Evolutionary conservation across 2,329 filamentous ascomycete species (phyloP).

Genomic region (Fusarium sp.): DNA sequence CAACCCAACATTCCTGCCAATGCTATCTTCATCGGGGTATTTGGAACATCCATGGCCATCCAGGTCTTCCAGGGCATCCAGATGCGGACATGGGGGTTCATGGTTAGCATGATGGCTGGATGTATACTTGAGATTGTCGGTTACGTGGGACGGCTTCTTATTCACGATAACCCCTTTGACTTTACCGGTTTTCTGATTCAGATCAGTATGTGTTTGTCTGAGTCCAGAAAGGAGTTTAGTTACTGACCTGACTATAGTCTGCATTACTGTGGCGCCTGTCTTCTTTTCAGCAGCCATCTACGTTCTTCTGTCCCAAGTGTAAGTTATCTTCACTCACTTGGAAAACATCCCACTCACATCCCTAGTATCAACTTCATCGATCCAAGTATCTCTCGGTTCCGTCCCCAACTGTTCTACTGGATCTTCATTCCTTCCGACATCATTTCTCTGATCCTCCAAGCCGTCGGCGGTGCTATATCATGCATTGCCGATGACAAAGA

Average conservation of each 20-base stretch:
- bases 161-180: slow-evolving; percentile 68
- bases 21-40: slow-evolving; percentile 38
- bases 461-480: slow-evolving; percentile 63
- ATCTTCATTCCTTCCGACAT: slow-evolving; percentile 61
- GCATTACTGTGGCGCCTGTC: slow-evolving; percentile 51
- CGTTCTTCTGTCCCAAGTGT: slow-evolving; percentile 49
- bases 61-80: slow-evolving; percentile 42
- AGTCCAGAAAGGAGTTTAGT: not conserved
- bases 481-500: slow-evolving; percentile 52
- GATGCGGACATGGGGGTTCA: slow-evolving; percentile 55
- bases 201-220: slow-evolving; percentile 63
- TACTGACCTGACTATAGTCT: slow-evolving; percentile 44
- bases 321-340: slow-evolving; percentile 6
- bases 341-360: slow-evolving; percentile 4
- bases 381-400: slow-evolving; percentile 42
- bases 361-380: slow-evolving; percentile 43
- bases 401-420: slow-evolving; percentile 44
- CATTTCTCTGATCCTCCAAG: slow-evolving; percentile 65
- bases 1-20: slow-evolving; percentile 42
- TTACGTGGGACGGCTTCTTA: slow-evolving; percentile 69
- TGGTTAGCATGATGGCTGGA: slow-evolving; percentile 65
- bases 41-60: slow-evolving; percentile 34
- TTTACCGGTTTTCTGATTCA: slow-evolving; percentile 73
- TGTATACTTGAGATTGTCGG: slow-evolving; percentile 70
- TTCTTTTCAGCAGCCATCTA: slow-evolving; percentile 51